Base-by-base conservation (phyloP, 2,329 filamentous ascomycete species). In the Ophiostoma ips region DNA sequence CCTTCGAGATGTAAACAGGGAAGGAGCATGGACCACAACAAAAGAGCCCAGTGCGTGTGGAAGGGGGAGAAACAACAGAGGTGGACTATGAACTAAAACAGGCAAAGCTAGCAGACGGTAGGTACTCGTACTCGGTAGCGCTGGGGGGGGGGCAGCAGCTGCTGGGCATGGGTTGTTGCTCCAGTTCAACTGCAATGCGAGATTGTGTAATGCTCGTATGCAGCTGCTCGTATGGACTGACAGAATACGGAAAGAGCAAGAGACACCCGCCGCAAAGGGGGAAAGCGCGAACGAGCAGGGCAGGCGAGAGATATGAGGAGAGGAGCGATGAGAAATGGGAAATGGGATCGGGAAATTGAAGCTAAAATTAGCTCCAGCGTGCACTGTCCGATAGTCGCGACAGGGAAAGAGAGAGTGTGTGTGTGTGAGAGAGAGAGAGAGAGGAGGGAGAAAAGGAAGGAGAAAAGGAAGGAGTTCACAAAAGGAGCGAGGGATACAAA, bases 1-100 rank as follows among this genome's bases (percentile, higher is more conserved):
- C n/a, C n/a, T n/a, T n/a, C 46, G 36, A 37, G 19, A 45, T 31
- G 49, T 51, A 43, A 51, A 51, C 46, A 51, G 24, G 47, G 50
- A 47, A 49, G 47, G 43, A 48, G 41, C 46, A 43, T 43, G 46
- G 43, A 48, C 40, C 46, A 47, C 46, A 46, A 44, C 45, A 49
- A 45, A n/a, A n/a, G n/a, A n/a, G n/a, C n/a, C n/a, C n/a, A n/a
- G n/a, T n/a, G 34, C 35, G 19, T 43, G 43, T 45, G 18, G 28
- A 45, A 34, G n/a, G 30, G 18, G 12, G 11, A 9, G 30, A 31
- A 28, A 3, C 16, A 8, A 3, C 5, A 16, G 30, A 1, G 28
- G 9, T 3, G 2, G 19, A 41, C 19, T 24, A 24, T 21, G 8
- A 18, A 12, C 3, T 12, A 13, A 6, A 34, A 30, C 30, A 45